Percentiles rank a stretch among this genome's conserved stretches.
These are phyloP conservation scores for Mycena belliarum DNA, from an alignment of 768 basidiomycete genomes.

Conservation along the genomic window DNA sequence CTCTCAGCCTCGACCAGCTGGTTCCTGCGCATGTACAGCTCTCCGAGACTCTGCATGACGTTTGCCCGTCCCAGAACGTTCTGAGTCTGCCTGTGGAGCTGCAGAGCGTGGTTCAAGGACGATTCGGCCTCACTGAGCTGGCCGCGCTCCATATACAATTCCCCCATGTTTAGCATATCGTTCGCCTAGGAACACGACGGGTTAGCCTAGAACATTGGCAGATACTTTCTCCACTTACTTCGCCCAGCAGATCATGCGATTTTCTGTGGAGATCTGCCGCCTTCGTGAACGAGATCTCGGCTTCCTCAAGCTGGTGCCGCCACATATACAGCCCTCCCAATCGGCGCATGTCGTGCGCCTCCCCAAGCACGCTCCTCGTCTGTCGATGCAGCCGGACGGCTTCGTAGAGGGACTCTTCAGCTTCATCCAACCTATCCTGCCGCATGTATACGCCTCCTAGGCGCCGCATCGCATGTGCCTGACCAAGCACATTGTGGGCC, in stretches of 20 bases:
- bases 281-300: slow-evolving; percentile 20
- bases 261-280: slow-evolving; percentile 22
- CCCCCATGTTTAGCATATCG: slow-evolving; percentile 17
- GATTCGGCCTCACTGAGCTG: slow-evolving; percentile 22
- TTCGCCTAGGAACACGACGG: slow-evolving; percentile 13
- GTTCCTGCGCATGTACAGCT: slow-evolving; percentile 13
- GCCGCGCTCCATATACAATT: slow-evolving; percentile 17
- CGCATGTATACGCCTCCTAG: slow-evolving; percentile 22
- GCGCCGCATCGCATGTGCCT: slow-evolving; percentile 16
- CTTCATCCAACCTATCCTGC: slow-evolving; percentile 21
- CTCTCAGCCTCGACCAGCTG: slow-evolving; percentile 17
- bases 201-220: background rate
- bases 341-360: slow-evolving; percentile 19
- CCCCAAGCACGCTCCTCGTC: slow-evolving; percentile 15
- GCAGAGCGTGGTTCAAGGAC: slow-evolving; percentile 15
- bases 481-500: slow-evolving; percentile 9
- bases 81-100: slow-evolving; percentile 21
- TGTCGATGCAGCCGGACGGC: slow-evolving; percentile 22
- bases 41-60: slow-evolving; percentile 18
- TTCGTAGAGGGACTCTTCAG: slow-evolving; percentile 16
- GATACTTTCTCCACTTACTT: background rate
- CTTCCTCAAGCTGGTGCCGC: slow-evolving; percentile 20
- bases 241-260: slow-evolving; percentile 20
- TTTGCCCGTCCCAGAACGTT: slow-evolving; percentile 21
- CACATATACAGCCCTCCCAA: slow-evolving; percentile 20